Base-by-base conservation (phyloP, 2,329 filamentous ascomycete species). In the Trichoderma arundinaceum region DNA sequence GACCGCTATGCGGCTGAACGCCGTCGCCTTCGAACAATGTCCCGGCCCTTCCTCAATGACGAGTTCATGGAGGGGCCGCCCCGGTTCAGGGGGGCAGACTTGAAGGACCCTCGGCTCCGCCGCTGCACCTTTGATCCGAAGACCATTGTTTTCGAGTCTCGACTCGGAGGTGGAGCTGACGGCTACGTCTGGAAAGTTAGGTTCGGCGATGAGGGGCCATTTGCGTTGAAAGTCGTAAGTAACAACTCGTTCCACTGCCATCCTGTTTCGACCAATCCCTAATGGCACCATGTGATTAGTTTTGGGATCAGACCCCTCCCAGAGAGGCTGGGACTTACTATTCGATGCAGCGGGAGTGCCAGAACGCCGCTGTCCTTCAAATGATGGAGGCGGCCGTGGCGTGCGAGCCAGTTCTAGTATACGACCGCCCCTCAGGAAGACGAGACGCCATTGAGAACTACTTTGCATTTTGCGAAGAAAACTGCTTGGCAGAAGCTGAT, bases 111-210 rank as follows among this genome's bases (percentile, higher is more conserved):
- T 15, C 54, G 39, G 19, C 66, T 67, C 33, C 61, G 61, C 4
- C 61, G 33, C 19, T 51, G 66, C 49, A 32, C 17, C 15, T 52
- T 65, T 22, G 62, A 65, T 13, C 51, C 38, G 3, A 32, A 64
- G 10, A 44, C 39, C 4, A 33, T 67, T 19, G 38, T 46, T 22
- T 57, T 64, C 28, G 49, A 56, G 33, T 51, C 43, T 32, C 61
- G 32, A 7, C 41, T 67, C 9, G 66, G 62, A 19, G 61, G 62
- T 35, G 66, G 66, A 15, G 19, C 38, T 19, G 66, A 67, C 44
- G 66, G 66, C 10, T 67, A 38, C 43, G 44, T 67, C 7, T 67
- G 66, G 66, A 67, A 60, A 13, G 66, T 67, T 13, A 53, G 17
- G 9, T 67, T 67, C 22, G 56, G 49, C 35, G 32, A 28, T 1